Evolutionary conservation across 495 filamentous ascomycete species (phyloP).

Genomic region (Podospora fimiseda): DNA sequence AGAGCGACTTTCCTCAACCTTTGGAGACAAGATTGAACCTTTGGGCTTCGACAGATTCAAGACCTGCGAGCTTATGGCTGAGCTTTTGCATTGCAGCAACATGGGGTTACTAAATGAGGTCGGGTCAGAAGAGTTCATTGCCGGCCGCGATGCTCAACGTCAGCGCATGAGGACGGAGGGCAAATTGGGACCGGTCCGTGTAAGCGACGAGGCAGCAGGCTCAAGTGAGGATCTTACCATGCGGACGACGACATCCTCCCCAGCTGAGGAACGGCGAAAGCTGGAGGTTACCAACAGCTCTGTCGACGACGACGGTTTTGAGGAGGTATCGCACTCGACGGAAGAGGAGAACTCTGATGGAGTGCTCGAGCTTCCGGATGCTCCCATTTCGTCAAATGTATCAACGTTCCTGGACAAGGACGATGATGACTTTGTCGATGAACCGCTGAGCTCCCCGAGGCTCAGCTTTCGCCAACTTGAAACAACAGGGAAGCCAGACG

Average conservation of each 20-base stretch:
- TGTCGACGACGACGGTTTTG: constrained; percentile 84
- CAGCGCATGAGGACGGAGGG: constrained; percentile 71
- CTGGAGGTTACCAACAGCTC: constrained; percentile 69
- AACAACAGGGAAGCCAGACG: constrained; percentile 24
- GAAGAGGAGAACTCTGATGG: constrained; percentile 57
- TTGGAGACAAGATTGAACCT: constrained; percentile 86
- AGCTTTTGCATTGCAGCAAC: constrained; percentile 96
- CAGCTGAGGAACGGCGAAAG: constrained; percentile 45
- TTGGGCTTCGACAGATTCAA: constrained; percentile 98
- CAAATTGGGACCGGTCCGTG: constrained; percentile 34
- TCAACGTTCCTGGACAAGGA: constrained; percentile 47
- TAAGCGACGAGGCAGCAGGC: constrained; percentile 28
- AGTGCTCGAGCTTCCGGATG: constrained; percentile 44
- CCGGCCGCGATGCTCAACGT: constrained; percentile 71
- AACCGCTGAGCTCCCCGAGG: constrained; percentile 56
- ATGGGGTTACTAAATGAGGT: constrained; percentile 94
- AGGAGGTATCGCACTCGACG: constrained; percentile 71
- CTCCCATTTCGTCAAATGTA: constrained; percentile 20
- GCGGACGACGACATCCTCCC: constrained; percentile 40
- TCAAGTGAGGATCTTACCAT: constrained; percentile 39
- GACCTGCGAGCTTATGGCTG: constrained; percentile 98
- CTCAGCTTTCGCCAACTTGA: constrained; percentile 36
- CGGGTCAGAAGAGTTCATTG: constrained; percentile 83
- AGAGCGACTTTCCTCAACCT: constrained; percentile 54
- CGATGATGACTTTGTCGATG: constrained; percentile 66